Evolutionary conservation across 2,329 filamentous ascomycete genomes (phyloP), one percentile per base, ranked within the genome.

Genomic region (Paecilomyces niveus): DNA sequence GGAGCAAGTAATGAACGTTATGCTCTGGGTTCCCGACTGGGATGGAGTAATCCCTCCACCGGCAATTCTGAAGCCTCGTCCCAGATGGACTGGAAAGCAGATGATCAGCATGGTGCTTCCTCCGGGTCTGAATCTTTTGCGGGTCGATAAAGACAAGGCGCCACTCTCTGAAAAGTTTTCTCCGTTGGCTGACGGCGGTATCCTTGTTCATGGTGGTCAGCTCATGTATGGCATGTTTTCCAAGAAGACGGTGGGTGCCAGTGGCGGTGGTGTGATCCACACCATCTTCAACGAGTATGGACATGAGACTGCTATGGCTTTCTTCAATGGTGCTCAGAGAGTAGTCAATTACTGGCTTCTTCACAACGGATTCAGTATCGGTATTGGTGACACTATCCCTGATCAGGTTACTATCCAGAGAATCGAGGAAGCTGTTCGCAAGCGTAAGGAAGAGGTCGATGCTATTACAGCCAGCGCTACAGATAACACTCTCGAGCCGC

Each of bases 1-100:
- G 73, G 89, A 96, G 65, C 83, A 92, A 72, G 89, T 99, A 63
- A 97, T 97, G 92, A 95, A 97, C 74, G 84, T 96, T 65, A 88
- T 99, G 81, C 83, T 99, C 64, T 99, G 93, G 93, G 92, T 99
- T 56, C 94, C 94, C 21, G 88, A 92, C 58, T 99, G 95, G 95
- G 92, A 99, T 76, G 95, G 95, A 53, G 84, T 95, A 54, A 91
- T 99, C 66, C 94, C 94, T 5, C 85, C 88, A 35, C 94, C 94
- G 13, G 92, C 93, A n/a, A 96, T 99, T 63, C 70, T 96, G 63
- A 97, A 96, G 76, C 94, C 94, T 9, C 83, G 87, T 57, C 92
- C 94, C 50, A 87, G 92, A 65, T 99, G 94, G 94, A 97, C 93
- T 55, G 94, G 94, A 67, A 99, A 99, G 78, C 94, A 99, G 77